phyloP scores from a whole-genome alignment of 306 rosid species.

The Trifolium fragiferum region DNA sequence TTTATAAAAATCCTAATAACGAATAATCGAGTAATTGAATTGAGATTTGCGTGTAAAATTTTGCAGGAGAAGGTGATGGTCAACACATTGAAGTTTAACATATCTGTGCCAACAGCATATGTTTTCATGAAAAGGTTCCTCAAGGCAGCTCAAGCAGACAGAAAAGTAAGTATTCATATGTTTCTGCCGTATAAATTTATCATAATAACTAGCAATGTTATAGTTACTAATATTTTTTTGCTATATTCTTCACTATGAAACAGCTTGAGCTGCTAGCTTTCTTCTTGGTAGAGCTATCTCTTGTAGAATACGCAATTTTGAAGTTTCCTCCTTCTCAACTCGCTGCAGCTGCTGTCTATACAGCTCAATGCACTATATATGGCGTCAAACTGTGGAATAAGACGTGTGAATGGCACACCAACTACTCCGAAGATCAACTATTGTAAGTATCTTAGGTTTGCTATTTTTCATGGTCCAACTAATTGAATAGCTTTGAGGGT shows the following conservation, averaged over 20 bases:
- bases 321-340: constrained; percentile 77
- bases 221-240: not conserved
- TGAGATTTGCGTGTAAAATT: constrained; percentile 18
- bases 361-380: constrained; percentile 70
- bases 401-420: constrained; percentile 90
- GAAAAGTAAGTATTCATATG: constrained; percentile 52
- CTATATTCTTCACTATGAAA: constrained; percentile 19
- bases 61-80: constrained; percentile 87
- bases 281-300: constrained; percentile 90
- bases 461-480: constrained; percentile 11
- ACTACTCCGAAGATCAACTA: constrained; percentile 81
- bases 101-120: constrained; percentile 90
- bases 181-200: not conserved
- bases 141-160: constrained; percentile 91
- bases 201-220: not conserved
- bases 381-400: constrained; percentile 76
- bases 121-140: constrained; percentile 85
- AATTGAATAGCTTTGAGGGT: not conserved
- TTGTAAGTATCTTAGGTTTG: constrained; percentile 54
- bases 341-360: constrained; percentile 89
- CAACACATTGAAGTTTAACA: constrained; percentile 79
- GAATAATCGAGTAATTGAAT: not conserved
- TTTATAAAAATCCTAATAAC: not conserved
- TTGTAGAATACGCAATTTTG: constrained; percentile 88
- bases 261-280: constrained; percentile 84